Conservation (phyloP, 2,329 filamentous ascomycete species). For the Lojkania enalia region DNA sequence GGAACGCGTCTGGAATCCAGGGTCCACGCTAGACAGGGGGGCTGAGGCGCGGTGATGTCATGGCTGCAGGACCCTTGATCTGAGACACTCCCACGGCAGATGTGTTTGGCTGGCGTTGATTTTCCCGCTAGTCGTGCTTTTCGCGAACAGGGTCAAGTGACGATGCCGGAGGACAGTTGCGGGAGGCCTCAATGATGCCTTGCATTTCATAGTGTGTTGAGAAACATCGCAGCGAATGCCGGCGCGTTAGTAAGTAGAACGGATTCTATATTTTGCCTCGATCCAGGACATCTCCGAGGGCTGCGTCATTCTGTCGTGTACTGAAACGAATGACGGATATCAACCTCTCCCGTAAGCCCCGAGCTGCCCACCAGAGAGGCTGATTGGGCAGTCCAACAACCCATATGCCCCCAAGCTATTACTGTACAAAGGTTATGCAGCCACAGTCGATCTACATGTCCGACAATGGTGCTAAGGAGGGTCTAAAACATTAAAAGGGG, state of each 20-base stretch:
- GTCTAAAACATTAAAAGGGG: conserved; percentile 43
- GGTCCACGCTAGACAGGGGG: conserved; percentile 1
- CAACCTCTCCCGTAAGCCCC: conserved; percentile 1
- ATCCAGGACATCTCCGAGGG: not conserved
- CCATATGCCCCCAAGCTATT: conserved; percentile 17
- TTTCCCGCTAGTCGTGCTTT: no score
- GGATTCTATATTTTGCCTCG: not conserved
- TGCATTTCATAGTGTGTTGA: not conserved
- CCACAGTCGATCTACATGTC: conserved; percentile 14
- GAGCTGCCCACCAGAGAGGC: not conserved
- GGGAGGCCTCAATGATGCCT: not conserved
- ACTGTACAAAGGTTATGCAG: conserved; percentile 44
- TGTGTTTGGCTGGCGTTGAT: no score
- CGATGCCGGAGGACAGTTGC: not conserved
- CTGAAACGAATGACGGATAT: not conserved
- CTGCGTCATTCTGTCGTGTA: not conserved
- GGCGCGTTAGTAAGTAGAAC: not conserved
- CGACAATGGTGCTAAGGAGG: conserved; percentile 34
- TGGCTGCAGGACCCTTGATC: no score
- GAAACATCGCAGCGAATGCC: not conserved
- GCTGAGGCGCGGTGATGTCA: not conserved
- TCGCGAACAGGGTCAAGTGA: not conserved
- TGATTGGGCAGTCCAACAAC: not conserved
- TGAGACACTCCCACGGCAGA: no score
- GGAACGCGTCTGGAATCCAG: no score